Evolutionary conservation across 2,329 filamentous ascomycete genomes (phyloP).

Genomic region (Xylariales sp.): DNA sequence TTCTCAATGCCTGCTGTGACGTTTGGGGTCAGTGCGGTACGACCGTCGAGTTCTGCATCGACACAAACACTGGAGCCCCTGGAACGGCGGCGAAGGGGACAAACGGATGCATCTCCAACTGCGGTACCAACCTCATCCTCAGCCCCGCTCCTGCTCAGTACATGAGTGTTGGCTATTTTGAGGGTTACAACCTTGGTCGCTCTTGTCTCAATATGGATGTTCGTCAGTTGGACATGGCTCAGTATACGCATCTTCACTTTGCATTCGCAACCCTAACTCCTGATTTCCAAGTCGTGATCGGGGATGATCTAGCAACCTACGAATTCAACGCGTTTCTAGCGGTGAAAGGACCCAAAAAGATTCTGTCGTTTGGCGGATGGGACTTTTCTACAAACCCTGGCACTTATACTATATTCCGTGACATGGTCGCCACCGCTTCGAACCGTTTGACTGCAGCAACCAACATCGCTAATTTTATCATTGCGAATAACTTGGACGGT

Average conservation of each 20-base stretch:
- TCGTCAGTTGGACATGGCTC: slow-evolving; percentile 9
- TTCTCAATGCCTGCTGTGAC: slow-evolving; percentile 14
- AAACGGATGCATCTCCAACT: slow-evolving; percentile 11
- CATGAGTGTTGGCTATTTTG: slow-evolving; percentile 12
- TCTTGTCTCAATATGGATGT: slow-evolving; percentile 13
- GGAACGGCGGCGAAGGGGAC: neutral
- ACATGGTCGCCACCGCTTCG: slow-evolving; percentile 20
- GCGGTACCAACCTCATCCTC: slow-evolving; percentile 11
- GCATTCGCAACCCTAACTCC: slow-evolving; percentile 21
- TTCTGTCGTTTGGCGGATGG: slow-evolving; percentile 42
- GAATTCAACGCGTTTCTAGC: slow-evolving; percentile 15
- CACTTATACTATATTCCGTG: slow-evolving; percentile 30
- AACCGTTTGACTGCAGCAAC: slow-evolving; percentile 27
- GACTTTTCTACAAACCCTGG: slow-evolving; percentile 27
- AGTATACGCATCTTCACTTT: slow-evolving; percentile 20
- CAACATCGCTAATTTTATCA: slow-evolving; percentile 25
- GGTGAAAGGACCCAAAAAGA: slow-evolving; percentile 23
- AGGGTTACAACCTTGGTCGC: slow-evolving; percentile 11
- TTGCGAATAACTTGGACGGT: slow-evolving; percentile 18
- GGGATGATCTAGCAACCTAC: neutral
- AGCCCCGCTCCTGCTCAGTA: neutral
- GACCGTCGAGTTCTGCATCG: slow-evolving; percentile 17
- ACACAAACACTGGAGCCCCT: slow-evolving; percentile 3
- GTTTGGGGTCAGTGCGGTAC: slow-evolving; percentile 25
- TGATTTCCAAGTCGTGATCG: neutral